Evolutionary conservation across 257 asterid genomes (phyloP), one percentile per base, ranked within the genome.

Genomic region (Marsdenia floribunda): DNA sequence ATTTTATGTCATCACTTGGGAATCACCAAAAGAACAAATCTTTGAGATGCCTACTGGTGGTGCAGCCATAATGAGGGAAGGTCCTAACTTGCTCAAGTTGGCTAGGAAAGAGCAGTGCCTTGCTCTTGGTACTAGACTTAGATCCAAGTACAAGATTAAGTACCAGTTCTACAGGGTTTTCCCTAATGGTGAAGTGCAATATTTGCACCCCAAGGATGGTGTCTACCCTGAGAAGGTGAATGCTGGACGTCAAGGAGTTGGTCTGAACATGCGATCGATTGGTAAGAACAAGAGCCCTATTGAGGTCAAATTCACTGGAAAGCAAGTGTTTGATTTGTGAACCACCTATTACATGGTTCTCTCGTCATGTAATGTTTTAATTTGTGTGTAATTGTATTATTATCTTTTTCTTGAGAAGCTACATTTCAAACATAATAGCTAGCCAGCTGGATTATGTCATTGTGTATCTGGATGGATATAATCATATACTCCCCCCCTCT

Each of bases 21-120:
- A 89, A 0, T 93, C 98, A 0, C 96, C 98, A 0, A 91, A 91
- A 79, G 98, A 93, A 71, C 97, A 93, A 63, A 90, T 91, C n/a
- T 93, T 93, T 69, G 98, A 93, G 83, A 93, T 91, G 98, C 96
- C 97, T 2, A 93, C 97, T 0, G 97, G 98, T 63, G 98, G 98
- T 47, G 98, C 98, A 11, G 98, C 98, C 37, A 93, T 86, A 78
- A 93, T 93, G 98, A 78, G 97, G 47, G 74, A 90, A 82, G 98
- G 98, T 2, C 96, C 97, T 29, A 93, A 93, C 50, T 76, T 93
- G 84, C 77, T 93, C 79, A 93, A 93, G 55, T 63, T 93, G 86
- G 91, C 98, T 6, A 84, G 97, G 73, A 93, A 93, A 85, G 98
- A 93, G 75, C 98, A 91, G 87, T 93, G 98, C 49, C 71, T 93